phyloP scores from a whole-genome alignment of 202 grass and related monocot species.

The Carex arenaria region DNA sequence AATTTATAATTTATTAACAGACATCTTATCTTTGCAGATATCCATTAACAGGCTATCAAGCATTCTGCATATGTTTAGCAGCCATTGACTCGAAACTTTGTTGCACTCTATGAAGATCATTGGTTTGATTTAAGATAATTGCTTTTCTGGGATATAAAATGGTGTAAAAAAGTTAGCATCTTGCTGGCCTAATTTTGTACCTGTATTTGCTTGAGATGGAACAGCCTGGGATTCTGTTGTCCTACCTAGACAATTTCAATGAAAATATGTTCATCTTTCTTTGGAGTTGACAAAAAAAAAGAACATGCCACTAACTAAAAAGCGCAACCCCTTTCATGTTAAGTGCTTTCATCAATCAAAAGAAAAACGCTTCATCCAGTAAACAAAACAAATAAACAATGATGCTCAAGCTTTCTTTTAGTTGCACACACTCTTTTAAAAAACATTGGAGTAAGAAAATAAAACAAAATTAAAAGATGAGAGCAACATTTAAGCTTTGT shows the following conservation, averaged over 20 bases:
- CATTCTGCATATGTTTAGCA: conserved; percentile 85
- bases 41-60: conserved; percentile 87
- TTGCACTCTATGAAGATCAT: conserved; percentile 46
- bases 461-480: not conserved
- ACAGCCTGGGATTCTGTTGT: not conserved
- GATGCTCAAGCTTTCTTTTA: not conserved
- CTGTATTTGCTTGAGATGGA: not conserved
- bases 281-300: not conserved
- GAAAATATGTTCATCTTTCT: not conserved
- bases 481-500: not conserved
- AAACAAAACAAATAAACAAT: not conserved
- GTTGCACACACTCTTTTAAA: not conserved
- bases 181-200: conserved; percentile 22
- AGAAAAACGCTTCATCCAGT: not conserved
- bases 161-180: conserved; percentile 16
- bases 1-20: not conserved
- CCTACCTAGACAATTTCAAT: not conserved
- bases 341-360: not conserved
- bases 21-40: conserved; percentile 28
- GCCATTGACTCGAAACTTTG: conserved; percentile 88
- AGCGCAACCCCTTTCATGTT: not conserved
- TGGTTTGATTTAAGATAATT: not conserved
- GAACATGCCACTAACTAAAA: not conserved
- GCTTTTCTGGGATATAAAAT: not conserved
- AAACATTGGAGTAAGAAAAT: not conserved